Conservation (phyloP, 1,284 basidiomycete genomes). For the Coniferiporia sulphurascens region DNA sequence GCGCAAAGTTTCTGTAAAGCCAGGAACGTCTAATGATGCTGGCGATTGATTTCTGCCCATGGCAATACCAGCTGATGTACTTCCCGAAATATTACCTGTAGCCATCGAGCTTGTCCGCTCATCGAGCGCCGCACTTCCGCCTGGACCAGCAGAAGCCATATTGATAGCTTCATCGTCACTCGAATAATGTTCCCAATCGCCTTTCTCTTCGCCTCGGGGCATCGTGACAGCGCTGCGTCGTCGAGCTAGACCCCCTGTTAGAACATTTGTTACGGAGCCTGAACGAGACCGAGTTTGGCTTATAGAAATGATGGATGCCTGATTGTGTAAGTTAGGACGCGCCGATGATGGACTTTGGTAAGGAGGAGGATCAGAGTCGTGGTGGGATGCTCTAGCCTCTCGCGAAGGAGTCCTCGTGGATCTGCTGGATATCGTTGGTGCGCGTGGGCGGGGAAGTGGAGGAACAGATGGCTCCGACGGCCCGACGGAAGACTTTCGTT, state of each 20-base stretch:
- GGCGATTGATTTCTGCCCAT: constrained; percentile 2
- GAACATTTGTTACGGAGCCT: constrained; percentile 55
- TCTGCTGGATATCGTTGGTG: constrained; percentile 21
- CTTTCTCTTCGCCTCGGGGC: constrained; percentile 45
- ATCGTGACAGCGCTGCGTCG: constrained; percentile 25
- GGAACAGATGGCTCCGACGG: constrained; percentile 49
- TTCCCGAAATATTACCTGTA: neutral
- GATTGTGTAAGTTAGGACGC: constrained; percentile 16
- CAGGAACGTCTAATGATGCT: constrained; percentile 2
- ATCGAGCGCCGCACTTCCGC: constrained; percentile 73
- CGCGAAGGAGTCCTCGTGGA: constrained; percentile 5
- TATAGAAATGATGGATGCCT: constrained; percentile 28
- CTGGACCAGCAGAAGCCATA: constrained; percentile 69
- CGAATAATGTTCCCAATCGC: constrained; percentile 51
- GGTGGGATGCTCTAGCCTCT: neutral
- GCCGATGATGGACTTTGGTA: constrained; percentile 38
- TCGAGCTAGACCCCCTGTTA: constrained; percentile 39
- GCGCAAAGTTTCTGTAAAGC: constrained; percentile 3
- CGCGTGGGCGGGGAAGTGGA: constrained; percentile 24
- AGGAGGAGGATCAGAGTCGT: constrained; percentile 39
- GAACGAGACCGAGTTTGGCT: constrained; percentile 39
- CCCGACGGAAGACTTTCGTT: constrained; percentile 25
- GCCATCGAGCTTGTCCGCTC: constrained; percentile 64
- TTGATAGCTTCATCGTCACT: constrained; percentile 83
- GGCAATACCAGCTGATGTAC: neutral